Conservation (phyloP, 2,329 filamentous ascomycete species). For the Pseudocercospora macadamiae region DNA sequence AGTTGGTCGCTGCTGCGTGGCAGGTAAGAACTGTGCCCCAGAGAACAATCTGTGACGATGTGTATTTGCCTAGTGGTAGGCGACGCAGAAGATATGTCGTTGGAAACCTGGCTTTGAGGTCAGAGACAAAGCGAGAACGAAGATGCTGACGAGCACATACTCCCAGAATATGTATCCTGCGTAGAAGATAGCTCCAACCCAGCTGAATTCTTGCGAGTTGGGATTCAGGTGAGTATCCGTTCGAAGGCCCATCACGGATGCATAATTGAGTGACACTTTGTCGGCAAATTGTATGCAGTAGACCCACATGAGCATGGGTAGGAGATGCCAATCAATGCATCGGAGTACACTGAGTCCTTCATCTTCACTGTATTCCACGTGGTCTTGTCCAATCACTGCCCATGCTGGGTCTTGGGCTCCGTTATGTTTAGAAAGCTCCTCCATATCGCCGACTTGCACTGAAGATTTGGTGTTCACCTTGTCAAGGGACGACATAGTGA, state of each 20-base stretch:
- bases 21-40: conserved; percentile 47
- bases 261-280: conserved; percentile 36
- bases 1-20: conserved; percentile 56
- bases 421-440: background rate
- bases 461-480: background rate
- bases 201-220: conserved; percentile 50
- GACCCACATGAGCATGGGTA: conserved; percentile 33
- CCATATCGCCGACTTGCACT: background rate
- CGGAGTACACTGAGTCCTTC: conserved; percentile 33
- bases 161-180: conserved; percentile 47
- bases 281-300: conserved; percentile 45
- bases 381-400: background rate
- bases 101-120: background rate
- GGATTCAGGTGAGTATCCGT: conserved; percentile 51
- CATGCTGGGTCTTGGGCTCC: background rate
- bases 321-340: conserved; percentile 35
- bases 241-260: conserved; percentile 52
- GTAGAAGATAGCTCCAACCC: conserved; percentile 54
- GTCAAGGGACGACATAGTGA: background rate
- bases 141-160: background rate
- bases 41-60: conserved; percentile 50
- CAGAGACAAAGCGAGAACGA: background rate
- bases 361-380: background rate
- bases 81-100: conserved; percentile 14
- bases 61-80: conserved; percentile 14